Evolutionary conservation across 306 rosid genomes (phyloP), one percentile per base, ranked within the genome.

Genomic region (Neltuma alba): DNA sequence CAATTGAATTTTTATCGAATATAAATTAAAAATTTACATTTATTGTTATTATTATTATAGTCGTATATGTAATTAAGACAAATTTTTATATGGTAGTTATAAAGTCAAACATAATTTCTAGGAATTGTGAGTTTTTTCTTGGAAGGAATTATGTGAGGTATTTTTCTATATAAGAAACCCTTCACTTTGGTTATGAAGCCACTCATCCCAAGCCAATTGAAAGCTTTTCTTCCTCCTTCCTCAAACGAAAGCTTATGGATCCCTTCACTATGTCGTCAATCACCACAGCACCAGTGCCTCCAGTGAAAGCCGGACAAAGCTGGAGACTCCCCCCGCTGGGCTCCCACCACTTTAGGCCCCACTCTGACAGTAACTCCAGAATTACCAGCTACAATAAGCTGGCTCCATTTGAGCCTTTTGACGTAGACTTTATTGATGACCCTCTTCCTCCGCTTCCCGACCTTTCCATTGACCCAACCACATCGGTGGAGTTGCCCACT

Each of bases 371-470:
- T 48, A 70, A 91, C 48, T 88, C 84, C 77, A 86, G 76, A 18
- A 57, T 82, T 76, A 65, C 87, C 28, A 83, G 87, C 78, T 72
- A 89, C 38, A 91, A 87, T 48, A 90, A 92, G 65, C 88, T 89
- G 21, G 89, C 87, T 69, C 72, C 57, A 79, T 85, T 87, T 34
- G 91, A 92, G 71, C 77, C 87, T 1, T 84, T 87, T 34, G 91
- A 89, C 79, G 82, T 88, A 45, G 87, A 89, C 80, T 79, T 80
- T 62, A 75, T 83, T 13, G 27, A 77, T 18, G 18, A 76, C 20
- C 77, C 85, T 54, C n/a, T n/a, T n/a, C 88, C 86, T 1, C 86
- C 82, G 0, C 55, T 83, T 1, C 82, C 83, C 1, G 18, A 11
- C 1, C 2, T 14, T 27, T 18, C 64, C 5, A 12, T 10, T 7